Percentiles rank a stretch among this genome's conserved stretches.
phyloP scores from a whole-genome alignment of 495 filamentous ascomycete species.

The Copromyces sp. region DNA sequence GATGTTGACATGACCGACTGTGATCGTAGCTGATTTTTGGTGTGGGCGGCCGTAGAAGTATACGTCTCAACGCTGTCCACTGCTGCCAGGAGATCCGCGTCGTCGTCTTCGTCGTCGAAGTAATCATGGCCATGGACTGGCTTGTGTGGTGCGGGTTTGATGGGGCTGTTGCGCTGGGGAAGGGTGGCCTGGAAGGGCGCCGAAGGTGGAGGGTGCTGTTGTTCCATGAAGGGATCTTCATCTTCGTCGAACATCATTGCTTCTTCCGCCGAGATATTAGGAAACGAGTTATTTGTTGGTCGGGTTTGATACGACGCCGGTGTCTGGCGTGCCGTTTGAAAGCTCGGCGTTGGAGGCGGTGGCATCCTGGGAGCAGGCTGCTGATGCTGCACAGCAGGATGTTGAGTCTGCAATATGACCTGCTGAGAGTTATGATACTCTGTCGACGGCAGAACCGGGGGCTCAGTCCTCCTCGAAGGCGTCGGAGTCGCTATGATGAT shows the following conservation, averaged over 20 bases:
- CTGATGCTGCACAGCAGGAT: not conserved
- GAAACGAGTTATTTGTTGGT: not conserved
- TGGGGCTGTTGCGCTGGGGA: not conserved
- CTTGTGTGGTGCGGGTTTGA: not conserved
- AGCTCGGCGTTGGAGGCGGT: not conserved
- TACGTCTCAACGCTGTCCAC: conserved; percentile 46
- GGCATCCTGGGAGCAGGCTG: not conserved
- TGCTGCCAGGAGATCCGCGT: conserved; percentile 59
- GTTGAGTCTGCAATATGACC: conserved; percentile 40
- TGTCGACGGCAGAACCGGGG: not conserved
- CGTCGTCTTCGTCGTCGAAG: conserved; percentile 59
- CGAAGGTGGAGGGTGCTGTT: conserved; percentile 2
- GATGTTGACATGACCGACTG: conserved; percentile 29
- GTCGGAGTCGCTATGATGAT: conserved; percentile 7
- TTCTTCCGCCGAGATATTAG: conserved; percentile 25
- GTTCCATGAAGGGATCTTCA: conserved; percentile 21
- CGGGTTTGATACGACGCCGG: not conserved
- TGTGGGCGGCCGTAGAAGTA: conserved; percentile 15
- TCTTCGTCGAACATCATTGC: conserved; percentile 33
- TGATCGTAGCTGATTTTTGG: conserved; percentile 4
- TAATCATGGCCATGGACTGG: conserved; percentile 34
- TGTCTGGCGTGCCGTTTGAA: not conserved
- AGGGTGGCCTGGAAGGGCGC: not conserved
- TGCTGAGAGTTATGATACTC: conserved; percentile 13
- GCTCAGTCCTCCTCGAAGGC: not conserved